Evolutionary conservation across 352 stramenopile genomes (phyloP), one percentile per base, ranked within the genome.

Genomic region (Phytophthora lateralis): DNA sequence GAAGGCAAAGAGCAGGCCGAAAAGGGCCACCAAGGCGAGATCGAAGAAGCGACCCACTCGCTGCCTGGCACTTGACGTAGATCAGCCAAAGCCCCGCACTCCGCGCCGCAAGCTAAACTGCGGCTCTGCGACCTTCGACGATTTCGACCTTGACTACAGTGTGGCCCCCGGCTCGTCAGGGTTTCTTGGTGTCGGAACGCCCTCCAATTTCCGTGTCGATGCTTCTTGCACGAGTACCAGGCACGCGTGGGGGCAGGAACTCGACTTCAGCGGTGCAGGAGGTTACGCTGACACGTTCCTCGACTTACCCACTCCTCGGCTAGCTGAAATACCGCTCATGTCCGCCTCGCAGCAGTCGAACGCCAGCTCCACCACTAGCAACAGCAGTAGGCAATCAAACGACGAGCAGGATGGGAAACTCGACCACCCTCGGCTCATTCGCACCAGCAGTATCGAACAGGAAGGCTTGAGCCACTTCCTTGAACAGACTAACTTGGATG

Each of bases 381-480:
- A 43, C 56, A 55, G 34, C 43, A 61, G 50, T 38, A 73, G 51
- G 35, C 15, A 64, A 24, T 43, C 47, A 17, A 42, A 55, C 11
- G 44, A 70, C 10, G 51, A 68, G 20, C 54, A 59, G 21, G 37
- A 60, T 21, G 44, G 20, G 24, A 66, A 32, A n/a, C 55, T 90
- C 0, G 66, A 79, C 7, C 75, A 82, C 35, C 82, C 80, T 53
- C 81, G 76, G 50, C 69, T 90, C 7, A 74, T 91, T 37, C 85
- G 80, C 10, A 89, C 75, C 8, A 85, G 48, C 4, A 91, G 80
- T 39, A 80, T 91, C 20, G 85, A 93, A 41, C 85, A 93, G 54
- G 80, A 93, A 68, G 80, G 80, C 0, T 68, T 91, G 56, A 91
- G 82, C 35, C 71, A 90, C 14, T 91, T 89, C 60, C 69, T 93